A percentile compares a stretch with the other conserved stretches of the same genome.
These are phyloP conservation scores for Pseudocercospora cruenta DNA, from an alignment of 2,329 filamentous ascomycete genomes.

Conservation along the genomic window DNA sequence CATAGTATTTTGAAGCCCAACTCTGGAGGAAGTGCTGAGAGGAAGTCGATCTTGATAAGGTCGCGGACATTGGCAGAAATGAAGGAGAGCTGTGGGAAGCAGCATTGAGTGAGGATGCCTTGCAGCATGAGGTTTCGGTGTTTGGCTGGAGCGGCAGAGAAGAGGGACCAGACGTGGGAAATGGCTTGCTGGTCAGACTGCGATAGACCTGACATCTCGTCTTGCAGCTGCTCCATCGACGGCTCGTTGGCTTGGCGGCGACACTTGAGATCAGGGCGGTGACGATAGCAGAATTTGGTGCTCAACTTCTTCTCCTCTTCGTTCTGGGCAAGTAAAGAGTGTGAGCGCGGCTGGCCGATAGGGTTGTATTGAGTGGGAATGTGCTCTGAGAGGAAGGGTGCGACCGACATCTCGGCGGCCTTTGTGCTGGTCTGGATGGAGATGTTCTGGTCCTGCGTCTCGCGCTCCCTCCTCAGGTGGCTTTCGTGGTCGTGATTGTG, in stretches of 20 bases:
- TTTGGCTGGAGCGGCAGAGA: constrained; percentile 91
- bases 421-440: constrained; percentile 55
- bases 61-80: constrained; percentile 89
- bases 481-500: constrained; percentile 41
- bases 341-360: constrained; percentile 52
- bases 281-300: constrained; percentile 93
- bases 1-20: constrained; percentile 91
- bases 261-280: constrained; percentile 92
- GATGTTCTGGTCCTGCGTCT: constrained; percentile 39
- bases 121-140: constrained; percentile 96
- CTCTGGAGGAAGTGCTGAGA: constrained; percentile 84
- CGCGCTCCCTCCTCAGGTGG: constrained; percentile 31
- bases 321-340: constrained; percentile 30
- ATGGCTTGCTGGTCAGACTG: constrained; percentile 91
- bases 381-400: constrained; percentile 86
- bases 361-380: constrained; percentile 89
- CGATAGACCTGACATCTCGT: constrained; percentile 79
- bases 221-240: constrained; percentile 93
- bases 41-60: constrained; percentile 95
- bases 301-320: constrained; percentile 56
- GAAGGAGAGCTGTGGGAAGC: constrained; percentile 93
- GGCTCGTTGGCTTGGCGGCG: constrained; percentile 89
- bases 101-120: constrained; percentile 93
- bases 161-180: constrained; percentile 95
- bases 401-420: constrained; percentile 76